phyloP scores from a whole-genome alignment of 2,329 filamentous ascomycete species.

The Arthrobotrys conoides region DNA sequence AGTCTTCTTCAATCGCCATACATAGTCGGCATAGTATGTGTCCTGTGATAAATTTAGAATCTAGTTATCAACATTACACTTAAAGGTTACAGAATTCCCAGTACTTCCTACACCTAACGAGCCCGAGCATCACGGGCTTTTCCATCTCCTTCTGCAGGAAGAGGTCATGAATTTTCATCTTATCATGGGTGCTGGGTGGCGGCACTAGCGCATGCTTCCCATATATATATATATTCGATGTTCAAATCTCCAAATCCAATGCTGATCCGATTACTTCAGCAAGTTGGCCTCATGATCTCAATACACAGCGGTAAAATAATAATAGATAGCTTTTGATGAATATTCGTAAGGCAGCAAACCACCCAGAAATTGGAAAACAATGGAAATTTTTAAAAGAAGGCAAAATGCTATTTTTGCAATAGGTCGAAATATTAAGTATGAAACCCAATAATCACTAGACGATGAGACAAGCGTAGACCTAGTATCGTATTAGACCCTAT shows the following conservation, averaged over 20 bases:
- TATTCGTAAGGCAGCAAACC: too few relatives aligned
- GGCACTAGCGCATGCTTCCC: not conserved
- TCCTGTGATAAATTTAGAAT: constrained; percentile 2
- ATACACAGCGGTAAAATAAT: not conserved
- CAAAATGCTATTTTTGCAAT: too few relatives aligned
- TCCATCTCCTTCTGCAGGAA: not conserved
- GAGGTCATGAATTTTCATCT: constrained; percentile 11
- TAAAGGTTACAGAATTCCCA: not conserved
- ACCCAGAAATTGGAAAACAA: too few relatives aligned
- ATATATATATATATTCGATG: not conserved
- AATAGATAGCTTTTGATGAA: too few relatives aligned
- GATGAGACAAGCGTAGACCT: too few relatives aligned
- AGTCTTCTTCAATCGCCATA: not conserved
- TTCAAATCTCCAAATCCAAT: not conserved
- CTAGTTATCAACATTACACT: not conserved
- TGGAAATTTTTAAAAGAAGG: too few relatives aligned
- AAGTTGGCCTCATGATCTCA: not conserved
- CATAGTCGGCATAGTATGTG: not conserved
- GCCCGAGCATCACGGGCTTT: not conserved
- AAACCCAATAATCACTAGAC: too few relatives aligned
- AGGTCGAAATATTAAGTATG: too few relatives aligned
- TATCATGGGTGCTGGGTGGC: not conserved
- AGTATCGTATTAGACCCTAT: too few relatives aligned
- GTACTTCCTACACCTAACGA: not conserved
- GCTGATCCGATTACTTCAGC: not conserved